Conservation (phyloP, 2,329 filamentous ascomycete genomes). For the Botryotinia convoluta region DNA sequence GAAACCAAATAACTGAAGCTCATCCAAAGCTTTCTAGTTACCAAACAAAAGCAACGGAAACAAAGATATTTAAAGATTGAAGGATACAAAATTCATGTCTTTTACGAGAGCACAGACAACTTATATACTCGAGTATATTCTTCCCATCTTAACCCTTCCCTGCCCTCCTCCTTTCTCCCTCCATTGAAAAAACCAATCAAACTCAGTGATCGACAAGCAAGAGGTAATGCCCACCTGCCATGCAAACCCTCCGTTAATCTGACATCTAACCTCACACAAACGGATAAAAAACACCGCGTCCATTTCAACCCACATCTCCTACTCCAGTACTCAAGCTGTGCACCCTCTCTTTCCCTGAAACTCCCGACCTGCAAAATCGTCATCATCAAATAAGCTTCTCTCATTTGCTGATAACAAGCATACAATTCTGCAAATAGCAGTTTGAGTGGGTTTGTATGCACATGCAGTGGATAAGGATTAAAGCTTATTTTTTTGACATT, state of each 20-base stretch:
- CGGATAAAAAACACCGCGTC: background rate
- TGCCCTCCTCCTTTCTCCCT: background rate
- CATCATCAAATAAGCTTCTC: background rate
- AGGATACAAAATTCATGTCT: too few relatives aligned
- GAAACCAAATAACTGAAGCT: background rate
- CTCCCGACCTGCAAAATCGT: background rate
- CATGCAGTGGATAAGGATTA: background rate
- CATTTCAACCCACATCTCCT: background rate
- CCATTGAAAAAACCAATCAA: background rate
- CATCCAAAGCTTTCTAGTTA: background rate
- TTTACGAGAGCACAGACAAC: background rate
- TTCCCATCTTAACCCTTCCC: background rate
- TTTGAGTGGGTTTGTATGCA: background rate
- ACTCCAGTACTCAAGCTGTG: background rate
- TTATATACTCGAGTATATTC: background rate
- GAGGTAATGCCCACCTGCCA: background rate
- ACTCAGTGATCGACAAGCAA: background rate
- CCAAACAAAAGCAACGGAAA: background rate
- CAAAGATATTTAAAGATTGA: background rate
- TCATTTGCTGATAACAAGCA: background rate
- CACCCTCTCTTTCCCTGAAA: background rate
- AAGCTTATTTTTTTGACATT: background rate
- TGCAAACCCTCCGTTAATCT: background rate
- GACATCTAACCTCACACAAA: background rate
- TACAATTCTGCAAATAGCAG: background rate